These are phyloP conservation scores for Mycena albidolilacea DNA, from an alignment of 768 basidiomycete species.

Conservation along the genomic window DNA sequence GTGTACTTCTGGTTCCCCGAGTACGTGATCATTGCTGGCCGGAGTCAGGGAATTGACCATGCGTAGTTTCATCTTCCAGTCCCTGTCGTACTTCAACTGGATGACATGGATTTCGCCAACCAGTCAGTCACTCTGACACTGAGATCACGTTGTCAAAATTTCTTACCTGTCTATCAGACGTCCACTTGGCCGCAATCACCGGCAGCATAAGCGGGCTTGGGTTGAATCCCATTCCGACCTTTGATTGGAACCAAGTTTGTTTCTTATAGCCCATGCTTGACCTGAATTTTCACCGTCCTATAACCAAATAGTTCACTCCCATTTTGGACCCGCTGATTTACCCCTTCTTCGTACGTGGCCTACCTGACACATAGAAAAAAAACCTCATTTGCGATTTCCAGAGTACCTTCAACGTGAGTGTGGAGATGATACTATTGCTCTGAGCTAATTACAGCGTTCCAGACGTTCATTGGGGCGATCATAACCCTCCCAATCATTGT, in stretches of 20 bases:
- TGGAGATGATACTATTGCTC: no score
- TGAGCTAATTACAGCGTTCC: not conserved
- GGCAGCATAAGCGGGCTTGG: conserved; percentile 53
- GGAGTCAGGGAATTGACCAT: conserved; percentile 39
- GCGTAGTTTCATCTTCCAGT: conserved; percentile 52
- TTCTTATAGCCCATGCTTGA: no score
- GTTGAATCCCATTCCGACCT: conserved; percentile 46
- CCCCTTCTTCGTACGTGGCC: conserved; percentile 52
- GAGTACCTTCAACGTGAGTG: conserved; percentile 36
- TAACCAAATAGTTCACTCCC: conserved; percentile 42
- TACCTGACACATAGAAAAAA: conserved; percentile 36
- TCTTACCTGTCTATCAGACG: conserved; percentile 28
- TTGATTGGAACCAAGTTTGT: conserved; percentile 47
- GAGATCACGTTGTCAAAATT: not conserved
- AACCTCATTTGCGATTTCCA: not conserved
- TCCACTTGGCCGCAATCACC: conserved; percentile 49
- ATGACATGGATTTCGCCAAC: conserved; percentile 56
- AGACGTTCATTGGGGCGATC: not conserved
- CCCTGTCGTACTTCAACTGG: conserved; percentile 51
- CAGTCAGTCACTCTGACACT: conserved; percentile 27
- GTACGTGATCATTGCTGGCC: conserved; percentile 1
- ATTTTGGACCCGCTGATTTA: conserved; percentile 47
- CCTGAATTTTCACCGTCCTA: not conserved
- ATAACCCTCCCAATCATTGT: conserved; percentile 26
- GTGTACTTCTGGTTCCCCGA: conserved; percentile 45